Conservation (phyloP, 140 eudicot genomes). For the Bidens hawaiensis region DNA sequence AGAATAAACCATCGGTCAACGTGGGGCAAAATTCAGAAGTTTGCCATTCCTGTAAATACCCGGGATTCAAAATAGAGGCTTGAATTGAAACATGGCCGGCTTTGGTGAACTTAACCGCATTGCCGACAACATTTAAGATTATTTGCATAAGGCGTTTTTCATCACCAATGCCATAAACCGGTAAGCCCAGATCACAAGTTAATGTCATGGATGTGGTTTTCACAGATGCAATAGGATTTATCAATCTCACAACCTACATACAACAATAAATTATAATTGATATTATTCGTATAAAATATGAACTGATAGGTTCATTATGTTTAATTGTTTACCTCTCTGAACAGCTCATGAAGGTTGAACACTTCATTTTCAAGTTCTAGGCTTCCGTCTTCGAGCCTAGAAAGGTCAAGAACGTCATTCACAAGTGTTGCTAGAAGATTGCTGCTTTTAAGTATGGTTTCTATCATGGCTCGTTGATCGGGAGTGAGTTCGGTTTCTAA, state of each 20-base stretch:
- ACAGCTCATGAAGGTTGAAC: constrained; percentile 67
- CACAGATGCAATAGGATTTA: constrained; percentile 80
- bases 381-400: constrained; percentile 94
- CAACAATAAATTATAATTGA: background rate
- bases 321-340: constrained; percentile 86
- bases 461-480: constrained; percentile 89
- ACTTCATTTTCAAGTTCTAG: constrained; percentile 56
- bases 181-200: constrained; percentile 65
- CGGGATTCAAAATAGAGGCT: constrained; percentile 61
- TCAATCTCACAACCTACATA: constrained; percentile 57
- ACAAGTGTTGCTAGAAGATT: constrained; percentile 84
- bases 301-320: background rate
- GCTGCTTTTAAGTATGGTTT: constrained; percentile 86
- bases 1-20: constrained; percentile 58
- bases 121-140: constrained; percentile 74
- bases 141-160: constrained; percentile 86
- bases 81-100: constrained; percentile 64
- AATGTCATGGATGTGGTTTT: constrained; percentile 56
- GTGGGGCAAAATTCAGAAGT: constrained; percentile 63
- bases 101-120: constrained; percentile 83
- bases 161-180: constrained; percentile 73
- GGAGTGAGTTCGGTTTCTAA: constrained; percentile 78
- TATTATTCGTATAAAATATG: too few relatives aligned
- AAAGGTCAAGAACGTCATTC: constrained; percentile 94
- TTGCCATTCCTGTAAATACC: constrained; percentile 59